Base-by-base conservation (phyloP, 306 rosid genomes). In the Trichosanthes truncata region DNA sequence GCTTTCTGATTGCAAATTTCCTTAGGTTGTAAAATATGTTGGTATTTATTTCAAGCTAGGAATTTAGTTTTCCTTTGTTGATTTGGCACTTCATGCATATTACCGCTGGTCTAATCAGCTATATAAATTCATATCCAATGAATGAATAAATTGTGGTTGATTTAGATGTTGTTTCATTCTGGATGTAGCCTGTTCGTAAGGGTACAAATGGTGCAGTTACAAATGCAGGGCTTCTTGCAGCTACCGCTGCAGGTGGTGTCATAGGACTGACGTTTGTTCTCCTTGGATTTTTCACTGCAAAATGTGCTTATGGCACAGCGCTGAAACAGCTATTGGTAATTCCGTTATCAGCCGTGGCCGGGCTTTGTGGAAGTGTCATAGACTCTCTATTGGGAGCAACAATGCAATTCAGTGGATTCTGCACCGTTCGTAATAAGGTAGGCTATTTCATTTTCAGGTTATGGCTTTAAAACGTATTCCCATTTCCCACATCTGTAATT, bases 371-470 rank as follows among this genome's bases (percentile, higher is more conserved):
- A 79, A 92, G 98, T 81, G 67, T 85, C 76, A 87, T 95, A n/a
- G 97, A 95, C 81, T 95, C 98, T 84, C 89, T 95, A n/a, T 71
- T 95, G 83, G 98, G 98, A 79, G 96, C 98, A 79, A 95, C 98
- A 20, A 67, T 95, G 79, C 98, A 95, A 77, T 95, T 85, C 84
- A 91, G 91, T 78, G 98, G 98, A 82, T 87, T 86, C 89, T 95
- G 98, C 85, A 75, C 89, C 26, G 87, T 95, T 83, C 97, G 97
- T 41, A 85, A 89, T 9, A 92, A 91, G 97, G 98, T 94, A 79
- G 40, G 78, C 79, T 82, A 53, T 20, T 18, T 36, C 57, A 46
- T 36, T 56, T 4, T 35, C 46, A 33, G 14, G 73, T 36, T 63
- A 31, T 15, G 71, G 41, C 21, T 26, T 63, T 31, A 63, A 31